Conservation (phyloP, 371 early-diverging fungal species). For the Entomophthora muscae region DNA sequence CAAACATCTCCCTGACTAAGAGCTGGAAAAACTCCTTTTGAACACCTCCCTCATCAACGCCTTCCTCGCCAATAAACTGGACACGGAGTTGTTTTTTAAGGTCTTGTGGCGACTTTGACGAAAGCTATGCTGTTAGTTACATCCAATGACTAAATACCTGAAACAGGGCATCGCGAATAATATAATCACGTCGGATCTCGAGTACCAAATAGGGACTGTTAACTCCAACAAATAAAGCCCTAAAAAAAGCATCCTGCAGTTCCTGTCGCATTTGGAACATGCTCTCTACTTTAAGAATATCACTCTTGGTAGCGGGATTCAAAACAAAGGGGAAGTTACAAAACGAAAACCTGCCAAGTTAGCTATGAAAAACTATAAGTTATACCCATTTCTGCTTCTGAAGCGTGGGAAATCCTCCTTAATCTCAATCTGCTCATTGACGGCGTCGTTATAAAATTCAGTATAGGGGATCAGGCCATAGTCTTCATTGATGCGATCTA, state of each 20-base stretch:
- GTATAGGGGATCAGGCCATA: slow-evolving; percentile 24
- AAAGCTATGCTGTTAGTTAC: slow-evolving; percentile 11
- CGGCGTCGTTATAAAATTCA: slow-evolving; percentile 50
- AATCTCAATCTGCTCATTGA: slow-evolving; percentile 58
- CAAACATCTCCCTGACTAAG: slow-evolving; percentile 76
- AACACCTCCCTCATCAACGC: slow-evolving; percentile 85
- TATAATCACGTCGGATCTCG: slow-evolving; percentile 54
- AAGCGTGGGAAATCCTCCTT: slow-evolving; percentile 67
- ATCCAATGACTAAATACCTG: slow-evolving; percentile 15
- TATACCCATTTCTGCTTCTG: slow-evolving; percentile 41
- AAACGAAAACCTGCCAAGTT: slow-evolving; percentile 34
- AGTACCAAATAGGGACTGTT: slow-evolving; percentile 62
- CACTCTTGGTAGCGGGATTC: slow-evolving; percentile 57
- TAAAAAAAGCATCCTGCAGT: slow-evolving; percentile 54
- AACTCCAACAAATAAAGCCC: slow-evolving; percentile 76
- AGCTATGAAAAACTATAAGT: neutral
- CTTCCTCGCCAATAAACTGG: slow-evolving; percentile 68
- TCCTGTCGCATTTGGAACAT: slow-evolving; percentile 59
- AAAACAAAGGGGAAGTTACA: slow-evolving; percentile 66
- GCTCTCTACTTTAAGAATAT: slow-evolving; percentile 61
- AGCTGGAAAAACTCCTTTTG: slow-evolving; percentile 93
- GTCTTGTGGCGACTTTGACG: slow-evolving; percentile 51
- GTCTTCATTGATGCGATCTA: slow-evolving; percentile 28
- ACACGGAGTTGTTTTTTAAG: slow-evolving; percentile 76
- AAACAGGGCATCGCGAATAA: slow-evolving; percentile 70